Conservation (phyloP, 1,284 basidiomycete species). For the Puccinia triticina region DNA sequence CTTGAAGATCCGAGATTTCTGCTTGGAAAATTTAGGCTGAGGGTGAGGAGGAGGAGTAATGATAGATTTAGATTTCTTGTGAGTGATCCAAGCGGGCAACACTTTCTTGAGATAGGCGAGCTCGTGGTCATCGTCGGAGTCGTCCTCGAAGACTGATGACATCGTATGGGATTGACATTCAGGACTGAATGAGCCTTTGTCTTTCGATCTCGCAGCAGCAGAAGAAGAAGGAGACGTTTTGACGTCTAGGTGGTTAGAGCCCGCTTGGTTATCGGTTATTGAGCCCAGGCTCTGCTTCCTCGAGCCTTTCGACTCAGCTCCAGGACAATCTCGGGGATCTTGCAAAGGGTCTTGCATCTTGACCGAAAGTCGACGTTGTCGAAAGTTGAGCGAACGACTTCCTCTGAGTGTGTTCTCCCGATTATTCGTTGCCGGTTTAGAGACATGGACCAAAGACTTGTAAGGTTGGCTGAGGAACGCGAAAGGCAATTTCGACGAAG, state of each 20-base stretch:
- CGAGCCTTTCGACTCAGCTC: neutral
- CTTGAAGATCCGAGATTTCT: conserved; percentile 9
- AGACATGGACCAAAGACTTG: neutral
- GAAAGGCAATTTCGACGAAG: neutral
- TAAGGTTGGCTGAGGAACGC: conserved; percentile 5
- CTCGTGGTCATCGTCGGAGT: conserved; percentile 4
- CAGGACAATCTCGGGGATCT: too few species aligned
- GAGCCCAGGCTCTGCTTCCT: neutral
- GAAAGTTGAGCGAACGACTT: neutral
- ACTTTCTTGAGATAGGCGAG: conserved; percentile 10
- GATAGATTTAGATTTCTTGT: neutral
- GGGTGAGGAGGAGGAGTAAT: too few species aligned
- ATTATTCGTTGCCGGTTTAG: neutral
- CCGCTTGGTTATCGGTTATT: neutral
- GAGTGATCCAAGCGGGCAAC: conserved; percentile 1
- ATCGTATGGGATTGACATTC: conserved; percentile 12
- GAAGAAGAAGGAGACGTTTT: too few species aligned
- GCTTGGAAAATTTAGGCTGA: neutral
- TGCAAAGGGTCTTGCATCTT: neutral
- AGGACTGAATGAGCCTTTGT: neutral
- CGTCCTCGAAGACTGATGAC: conserved; percentile 19
- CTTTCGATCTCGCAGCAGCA: too few species aligned
- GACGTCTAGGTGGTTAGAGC: neutral
- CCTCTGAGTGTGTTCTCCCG: neutral
- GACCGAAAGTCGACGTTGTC: neutral